Evolutionary conservation across 495 filamentous ascomycete genomes (phyloP), one percentile per base, ranked within the genome.

Genomic region (Collariella sp.): DNA sequence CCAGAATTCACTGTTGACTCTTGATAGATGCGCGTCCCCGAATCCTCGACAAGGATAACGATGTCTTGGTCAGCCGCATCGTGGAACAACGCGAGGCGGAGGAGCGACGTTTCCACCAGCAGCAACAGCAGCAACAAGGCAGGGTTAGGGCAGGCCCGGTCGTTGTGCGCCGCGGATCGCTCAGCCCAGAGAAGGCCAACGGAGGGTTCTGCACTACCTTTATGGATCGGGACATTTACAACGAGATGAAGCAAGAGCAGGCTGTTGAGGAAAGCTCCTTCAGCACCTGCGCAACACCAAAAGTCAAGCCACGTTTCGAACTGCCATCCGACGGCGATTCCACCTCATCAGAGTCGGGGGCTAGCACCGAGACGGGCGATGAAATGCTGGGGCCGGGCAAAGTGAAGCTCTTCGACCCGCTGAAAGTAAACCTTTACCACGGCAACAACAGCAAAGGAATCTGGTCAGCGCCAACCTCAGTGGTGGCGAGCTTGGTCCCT

Each of bases 31-130:
- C 36, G 2, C 52, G 50, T 2, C 61, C 61, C 6, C 43, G 54
- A 11, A 50, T 46, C 13, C 13, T 58, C 7, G 52, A 63, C 45
- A 7, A 20, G 0, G 12, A 50, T 0, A 55, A 56, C 13, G 62
- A 65, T 42, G 47, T 58, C 4, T 22, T 52, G 12, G 31, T 62
- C 26, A 62, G 60, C 43, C 57, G 57, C 4, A 19, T 58, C 15
- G n/a, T 65, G 1, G 57, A 60, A 48, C 33, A 36, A 22, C 62
- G 56, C 34, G 57, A 55, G 39, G 48, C 19, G 18, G 53, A 62
- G 15, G 50, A 62, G 16, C 26, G 34, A 11, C 11, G 43, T 3
- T 12, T 29, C 31, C 31, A 15, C 34, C 35, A 29, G 12, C 18
- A 19, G 15, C 35, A 34, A n/a, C n/a, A n/a, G 15, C 34, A 11